A percentile compares a stretch with the other conserved stretches of the same genome.
These are phyloP conservation scores for Carallia pectinifolia DNA, from an alignment of 345 rosid species.

Conservation along the genomic window DNA sequence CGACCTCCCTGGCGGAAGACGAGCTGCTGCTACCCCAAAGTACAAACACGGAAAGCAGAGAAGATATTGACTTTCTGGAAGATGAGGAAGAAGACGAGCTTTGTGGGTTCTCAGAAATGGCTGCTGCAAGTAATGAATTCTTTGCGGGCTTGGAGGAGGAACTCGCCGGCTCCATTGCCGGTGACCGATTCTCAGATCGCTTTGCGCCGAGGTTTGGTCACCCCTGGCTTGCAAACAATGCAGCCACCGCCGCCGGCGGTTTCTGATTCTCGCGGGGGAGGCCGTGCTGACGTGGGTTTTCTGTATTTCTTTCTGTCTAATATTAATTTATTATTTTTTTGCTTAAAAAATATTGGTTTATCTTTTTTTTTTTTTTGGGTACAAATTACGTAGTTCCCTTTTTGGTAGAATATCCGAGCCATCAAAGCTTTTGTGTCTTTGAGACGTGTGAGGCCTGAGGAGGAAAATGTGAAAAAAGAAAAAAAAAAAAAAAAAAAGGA, in stretches of 20 bases:
- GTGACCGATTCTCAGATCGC: slow-evolving; percentile 46
- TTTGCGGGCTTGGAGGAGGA: slow-evolving; percentile 68
- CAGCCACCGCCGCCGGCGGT: slow-evolving; percentile 21
- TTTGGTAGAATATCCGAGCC: slow-evolving; percentile 24
- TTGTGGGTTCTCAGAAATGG: slow-evolving; percentile 53
- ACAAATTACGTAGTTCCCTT: slow-evolving; percentile 8
- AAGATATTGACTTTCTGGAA: slow-evolving; percentile 43
- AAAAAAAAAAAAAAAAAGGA: too few relatives aligned
- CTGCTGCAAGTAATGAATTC: slow-evolving; percentile 75
- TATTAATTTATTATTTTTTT: too few relatives aligned
- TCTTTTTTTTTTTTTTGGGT: slow-evolving; percentile 11
- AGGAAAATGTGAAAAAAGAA: too few relatives aligned
- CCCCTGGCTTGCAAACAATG: slow-evolving; percentile 31
- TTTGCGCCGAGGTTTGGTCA: slow-evolving; percentile 35
- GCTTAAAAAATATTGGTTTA: not conserved
- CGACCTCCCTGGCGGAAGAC: slow-evolving; percentile 55
- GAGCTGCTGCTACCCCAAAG: slow-evolving; percentile 32
- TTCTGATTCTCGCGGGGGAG: slow-evolving; percentile 15
- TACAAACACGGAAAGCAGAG: slow-evolving; percentile 43
- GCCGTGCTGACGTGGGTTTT: slow-evolving; percentile 1
- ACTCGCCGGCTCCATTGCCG: slow-evolving; percentile 38
- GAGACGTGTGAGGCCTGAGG: too few relatives aligned
- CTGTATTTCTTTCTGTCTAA: not conserved
- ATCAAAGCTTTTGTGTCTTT: not conserved
- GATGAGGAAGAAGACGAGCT: slow-evolving; percentile 65